Conservation (phyloP, 2,329 filamentous ascomycete genomes). For the Aspergillus uvarum region DNA sequence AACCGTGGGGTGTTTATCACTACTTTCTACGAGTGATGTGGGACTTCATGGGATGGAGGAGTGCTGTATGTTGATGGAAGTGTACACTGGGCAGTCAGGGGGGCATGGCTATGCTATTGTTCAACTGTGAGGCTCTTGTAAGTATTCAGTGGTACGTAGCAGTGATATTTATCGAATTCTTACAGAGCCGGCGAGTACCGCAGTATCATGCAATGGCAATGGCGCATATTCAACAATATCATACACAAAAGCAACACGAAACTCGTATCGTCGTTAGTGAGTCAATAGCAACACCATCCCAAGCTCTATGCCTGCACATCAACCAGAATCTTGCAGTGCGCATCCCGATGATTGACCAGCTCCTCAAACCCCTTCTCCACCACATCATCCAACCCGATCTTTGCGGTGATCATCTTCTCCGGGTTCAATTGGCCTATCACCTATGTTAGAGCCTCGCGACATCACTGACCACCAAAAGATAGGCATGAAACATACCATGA, state of each 20-base stretch:
- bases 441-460: background rate
- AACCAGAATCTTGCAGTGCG: slow-evolving; percentile 60
- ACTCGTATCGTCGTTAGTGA: background rate
- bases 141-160: too few relatives aligned
- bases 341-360: slow-evolving; percentile 59
- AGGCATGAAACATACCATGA: slow-evolving; percentile 14
- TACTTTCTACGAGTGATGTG: too few relatives aligned
- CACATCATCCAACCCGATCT: slow-evolving; percentile 55
- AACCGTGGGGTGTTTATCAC: too few relatives aligned
- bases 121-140: too few relatives aligned
- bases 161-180: too few relatives aligned
- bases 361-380: slow-evolving; percentile 58
- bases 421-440: slow-evolving; percentile 52
- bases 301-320: slow-evolving; percentile 18
- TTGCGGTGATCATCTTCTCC: slow-evolving; percentile 60
- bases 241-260: background rate
- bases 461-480: background rate
- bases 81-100: too few relatives aligned
- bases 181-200: too few relatives aligned
- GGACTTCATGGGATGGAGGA: too few relatives aligned
- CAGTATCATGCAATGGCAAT: too few relatives aligned
- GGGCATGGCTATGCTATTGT: too few relatives aligned
- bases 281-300: background rate
- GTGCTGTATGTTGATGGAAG: too few relatives aligned
- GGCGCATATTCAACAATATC: background rate